A percentile compares a stretch with the other conserved stretches of the same genome.
Conservation (phyloP, 1,284 basidiomycete species). For the Crepidotus sp. region DNA sequence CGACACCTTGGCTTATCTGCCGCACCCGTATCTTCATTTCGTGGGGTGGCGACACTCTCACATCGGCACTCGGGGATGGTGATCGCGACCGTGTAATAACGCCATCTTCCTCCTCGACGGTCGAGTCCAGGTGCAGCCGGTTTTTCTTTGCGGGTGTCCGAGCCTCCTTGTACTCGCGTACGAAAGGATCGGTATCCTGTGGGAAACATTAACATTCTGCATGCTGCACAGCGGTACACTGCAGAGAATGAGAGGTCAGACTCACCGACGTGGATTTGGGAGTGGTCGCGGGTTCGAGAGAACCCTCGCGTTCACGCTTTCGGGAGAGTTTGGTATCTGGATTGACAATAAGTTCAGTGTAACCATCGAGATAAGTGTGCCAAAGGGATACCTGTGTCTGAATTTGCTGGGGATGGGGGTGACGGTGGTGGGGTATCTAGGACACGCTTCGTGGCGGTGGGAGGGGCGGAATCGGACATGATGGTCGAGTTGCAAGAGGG, state of each 20-base stretch:
- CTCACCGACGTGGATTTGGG: slow-evolving; percentile 36
- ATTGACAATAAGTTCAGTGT: slow-evolving; percentile 9
- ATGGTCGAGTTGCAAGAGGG: slow-evolving; percentile 8
- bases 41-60: slow-evolving; percentile 55
- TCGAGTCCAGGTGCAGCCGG: slow-evolving; percentile 47
- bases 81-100: slow-evolving; percentile 29
- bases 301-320: slow-evolving; percentile 69
- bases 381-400: slow-evolving; percentile 24
- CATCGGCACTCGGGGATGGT: slow-evolving; percentile 33
- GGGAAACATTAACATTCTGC: slow-evolving; percentile 16
- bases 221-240: slow-evolving; percentile 8
- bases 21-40: slow-evolving; percentile 67
- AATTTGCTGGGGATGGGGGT: slow-evolving; percentile 30
- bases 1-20: slow-evolving; percentile 69
- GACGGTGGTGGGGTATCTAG: slow-evolving; percentile 27
- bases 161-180: slow-evolving; percentile 38
- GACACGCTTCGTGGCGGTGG: slow-evolving; percentile 10
- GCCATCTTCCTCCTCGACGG: slow-evolving; percentile 51
- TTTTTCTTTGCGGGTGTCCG: slow-evolving; percentile 67
- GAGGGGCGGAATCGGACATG: slow-evolving; percentile 18
- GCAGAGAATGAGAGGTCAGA: slow-evolving; percentile 1
- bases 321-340: slow-evolving; percentile 16
- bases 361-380: slow-evolving; percentile 10
- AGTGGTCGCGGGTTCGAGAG: slow-evolving; percentile 52
- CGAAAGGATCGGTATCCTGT: slow-evolving; percentile 37